These are phyloP conservation scores for Leccinum pellstonianum DNA, from an alignment of 768 basidiomycete species.

Conservation along the genomic window DNA sequence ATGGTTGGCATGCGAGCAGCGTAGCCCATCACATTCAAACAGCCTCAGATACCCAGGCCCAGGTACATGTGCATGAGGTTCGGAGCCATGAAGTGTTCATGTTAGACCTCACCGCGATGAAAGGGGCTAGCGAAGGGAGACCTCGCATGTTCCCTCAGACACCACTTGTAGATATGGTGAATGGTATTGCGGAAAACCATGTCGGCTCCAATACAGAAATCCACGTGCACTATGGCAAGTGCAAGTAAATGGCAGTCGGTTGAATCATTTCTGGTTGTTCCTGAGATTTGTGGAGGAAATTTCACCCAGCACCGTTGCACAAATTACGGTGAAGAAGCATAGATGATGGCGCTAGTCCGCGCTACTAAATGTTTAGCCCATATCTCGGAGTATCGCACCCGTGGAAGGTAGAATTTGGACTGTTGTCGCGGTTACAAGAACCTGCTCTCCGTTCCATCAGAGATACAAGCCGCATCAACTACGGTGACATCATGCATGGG, in stretches of 20 bases:
- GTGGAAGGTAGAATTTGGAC: not conserved
- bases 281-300: not conserved
- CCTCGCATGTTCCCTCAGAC: not conserved
- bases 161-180: not conserved
- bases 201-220: not conserved
- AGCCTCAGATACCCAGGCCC: not conserved
- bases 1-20: not conserved
- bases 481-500: not conserved
- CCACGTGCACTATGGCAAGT: not conserved
- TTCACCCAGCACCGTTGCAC: not conserved
- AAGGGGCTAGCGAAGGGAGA: not conserved
- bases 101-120: not conserved
- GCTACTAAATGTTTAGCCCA: not conserved
- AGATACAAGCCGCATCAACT: not conserved
- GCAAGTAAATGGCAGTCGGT: not conserved
- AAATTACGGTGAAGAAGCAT: not conserved
- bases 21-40: not conserved
- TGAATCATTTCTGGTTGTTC: not conserved
- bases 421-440: not conserved
- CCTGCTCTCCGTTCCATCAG: not conserved
- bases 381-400: not conserved
- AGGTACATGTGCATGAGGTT: not conserved
- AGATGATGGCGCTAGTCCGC: not conserved
- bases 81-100: not conserved
- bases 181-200: not conserved